Conservation (phyloP, 2,329 filamentous ascomycete genomes). For the Graphilbum ipis-grandicollis region DNA sequence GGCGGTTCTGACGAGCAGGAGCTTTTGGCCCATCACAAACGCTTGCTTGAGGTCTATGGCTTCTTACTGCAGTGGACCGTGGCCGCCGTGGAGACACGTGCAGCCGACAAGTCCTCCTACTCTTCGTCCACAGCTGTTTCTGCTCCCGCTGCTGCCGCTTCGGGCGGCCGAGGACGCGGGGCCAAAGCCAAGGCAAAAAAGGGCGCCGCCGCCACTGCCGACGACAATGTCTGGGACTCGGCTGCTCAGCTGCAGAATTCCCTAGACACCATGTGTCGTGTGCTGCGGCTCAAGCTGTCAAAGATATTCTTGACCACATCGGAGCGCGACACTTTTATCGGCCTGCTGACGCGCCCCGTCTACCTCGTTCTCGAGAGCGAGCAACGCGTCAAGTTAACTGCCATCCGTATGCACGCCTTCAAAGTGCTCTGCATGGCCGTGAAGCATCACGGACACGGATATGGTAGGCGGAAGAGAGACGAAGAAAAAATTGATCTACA, state of each 20-base stretch:
- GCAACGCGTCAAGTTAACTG: constrained; percentile 71
- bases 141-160: too few species aligned
- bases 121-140: too few species aligned
- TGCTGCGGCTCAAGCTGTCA: constrained; percentile 77
- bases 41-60: constrained; percentile 80
- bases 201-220: constrained; percentile 41
- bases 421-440: constrained; percentile 92
- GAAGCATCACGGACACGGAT: constrained; percentile 94
- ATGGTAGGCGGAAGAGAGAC: constrained; percentile 37
- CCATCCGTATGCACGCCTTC: constrained; percentile 92
- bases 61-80: constrained; percentile 93
- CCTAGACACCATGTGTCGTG: constrained; percentile 89
- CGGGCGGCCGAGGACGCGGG: constrained; percentile 55
- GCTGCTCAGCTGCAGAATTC: constrained; percentile 73
- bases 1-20: constrained; percentile 87
- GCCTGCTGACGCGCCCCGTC: constrained; percentile 77
- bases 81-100: constrained; percentile 83
- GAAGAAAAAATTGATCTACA: too few species aligned
- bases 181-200: constrained; percentile 49
- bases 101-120: constrained; percentile 80
- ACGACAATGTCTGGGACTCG: constrained; percentile 76
- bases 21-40: constrained; percentile 70
- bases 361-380: constrained; percentile 93
- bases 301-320: constrained; percentile 94
- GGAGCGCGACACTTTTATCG: constrained; percentile 87